A percentile compares a stretch with the other conserved stretches of the same genome.
Evolutionary conservation across 805 yeast species (phyloP).

Genomic region (Schwanniomyces polymorphus): DNA sequence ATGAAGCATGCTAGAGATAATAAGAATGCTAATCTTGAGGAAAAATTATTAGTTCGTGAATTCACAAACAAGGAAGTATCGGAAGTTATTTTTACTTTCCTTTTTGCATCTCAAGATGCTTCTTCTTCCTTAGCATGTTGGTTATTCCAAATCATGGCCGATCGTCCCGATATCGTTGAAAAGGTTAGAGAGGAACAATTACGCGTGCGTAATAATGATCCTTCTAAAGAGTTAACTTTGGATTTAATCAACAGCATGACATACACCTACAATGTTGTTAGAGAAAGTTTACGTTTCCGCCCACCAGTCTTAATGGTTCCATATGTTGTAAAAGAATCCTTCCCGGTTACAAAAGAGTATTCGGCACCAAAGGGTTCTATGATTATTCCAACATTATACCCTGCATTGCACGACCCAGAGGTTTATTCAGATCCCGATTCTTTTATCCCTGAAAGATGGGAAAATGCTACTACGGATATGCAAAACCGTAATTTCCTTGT

Average conservation of each 20-base stretch:
- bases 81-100: constrained; percentile 93
- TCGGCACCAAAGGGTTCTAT: constrained; percentile 96
- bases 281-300: constrained; percentile 88
- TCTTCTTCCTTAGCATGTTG: constrained; percentile 96
- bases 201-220: constrained; percentile 76
- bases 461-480: constrained; percentile 71
- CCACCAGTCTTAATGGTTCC: constrained; percentile 99
- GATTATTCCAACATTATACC: constrained; percentile 95
- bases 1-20: constrained; percentile 73
- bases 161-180: constrained; percentile 84
- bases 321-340: constrained; percentile 82
- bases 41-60: constrained; percentile 68
- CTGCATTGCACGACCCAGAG: constrained; percentile 96
- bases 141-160: constrained; percentile 95
- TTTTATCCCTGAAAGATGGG: constrained; percentile 97
- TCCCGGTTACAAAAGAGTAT: constrained; percentile 80
- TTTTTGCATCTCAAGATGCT: constrained; percentile 98
- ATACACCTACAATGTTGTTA: constrained; percentile 87
- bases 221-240: constrained; percentile 56
- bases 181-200: constrained; percentile 93
- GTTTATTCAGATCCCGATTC: constrained; percentile 93
- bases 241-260: constrained; percentile 83
- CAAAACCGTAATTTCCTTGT: constrained; percentile 92
- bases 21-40: constrained; percentile 49
- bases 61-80: constrained; percentile 90